Percentiles rank a stretch among this genome's conserved stretches.
These are phyloP conservation scores for Tuber umbilicatum DNA, from an alignment of 495 filamentous ascomycete genomes.

Conservation along the genomic window DNA sequence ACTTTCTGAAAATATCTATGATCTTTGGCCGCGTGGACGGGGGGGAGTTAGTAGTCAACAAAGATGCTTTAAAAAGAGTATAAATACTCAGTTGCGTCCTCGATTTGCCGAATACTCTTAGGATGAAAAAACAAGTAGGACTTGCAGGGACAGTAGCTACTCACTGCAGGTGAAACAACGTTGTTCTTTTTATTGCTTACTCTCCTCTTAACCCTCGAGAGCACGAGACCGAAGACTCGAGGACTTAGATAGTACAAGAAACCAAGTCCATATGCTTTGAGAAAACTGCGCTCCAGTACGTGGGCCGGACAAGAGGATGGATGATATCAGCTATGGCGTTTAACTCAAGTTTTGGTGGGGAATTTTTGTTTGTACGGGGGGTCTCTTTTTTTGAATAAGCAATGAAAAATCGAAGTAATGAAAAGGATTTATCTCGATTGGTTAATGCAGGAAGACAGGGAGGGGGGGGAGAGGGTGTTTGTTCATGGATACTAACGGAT, in stretches of 20 bases:
- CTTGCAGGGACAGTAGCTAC: conserved; percentile 44
- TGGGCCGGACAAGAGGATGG: conserved; percentile 7
- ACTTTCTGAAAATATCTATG: conserved; percentile 42
- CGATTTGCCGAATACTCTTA: conserved; percentile 17
- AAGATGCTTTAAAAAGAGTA: conserved; percentile 10
- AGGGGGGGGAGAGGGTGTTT: not conserved
- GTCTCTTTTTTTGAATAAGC: not conserved
- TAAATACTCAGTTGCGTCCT: conserved; percentile 21
- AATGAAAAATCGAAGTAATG: not conserved
- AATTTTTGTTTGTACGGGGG: not conserved
- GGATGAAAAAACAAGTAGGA: conserved; percentile 26
- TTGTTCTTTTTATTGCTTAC: conserved; percentile 41
- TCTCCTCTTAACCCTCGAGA: conserved; percentile 49
- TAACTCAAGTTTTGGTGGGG: conserved; percentile 17
- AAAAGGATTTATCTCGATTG: not conserved
- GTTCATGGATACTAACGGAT: not conserved
- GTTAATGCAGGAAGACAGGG: not conserved
- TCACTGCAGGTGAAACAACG: conserved; percentile 43
- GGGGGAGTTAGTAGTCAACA: not conserved
- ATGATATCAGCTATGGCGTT: conserved; percentile 26
- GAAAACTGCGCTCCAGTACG: conserved; percentile 47
- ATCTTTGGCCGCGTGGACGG: conserved; percentile 25
- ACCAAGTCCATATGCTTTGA: conserved; percentile 68
- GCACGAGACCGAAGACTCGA: conserved; percentile 54
- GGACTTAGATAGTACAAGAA: conserved; percentile 67